These are phyloP conservation scores for Psidium friedrichsthalianum DNA, from an alignment of 345 rosid species.

Conservation along the genomic window DNA sequence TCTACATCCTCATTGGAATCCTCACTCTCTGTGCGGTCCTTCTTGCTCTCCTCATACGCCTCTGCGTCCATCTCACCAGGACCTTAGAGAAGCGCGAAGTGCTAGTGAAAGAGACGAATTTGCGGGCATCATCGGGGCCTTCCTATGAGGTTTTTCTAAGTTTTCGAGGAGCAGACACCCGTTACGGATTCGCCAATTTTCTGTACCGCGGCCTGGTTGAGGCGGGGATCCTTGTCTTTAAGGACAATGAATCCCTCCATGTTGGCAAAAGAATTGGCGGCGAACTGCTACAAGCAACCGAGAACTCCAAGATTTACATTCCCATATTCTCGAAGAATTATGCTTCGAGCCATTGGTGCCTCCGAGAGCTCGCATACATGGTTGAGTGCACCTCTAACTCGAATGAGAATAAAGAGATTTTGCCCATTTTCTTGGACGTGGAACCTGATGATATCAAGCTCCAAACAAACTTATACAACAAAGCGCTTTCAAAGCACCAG, in stretches of 20 bases:
- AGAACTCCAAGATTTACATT: not conserved
- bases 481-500: not conserved
- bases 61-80: constrained; percentile 34
- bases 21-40: constrained; percentile 16
- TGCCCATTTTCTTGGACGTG: not conserved
- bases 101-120: constrained; percentile 6
- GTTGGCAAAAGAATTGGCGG: not conserved
- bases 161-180: not conserved
- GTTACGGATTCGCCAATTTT: not conserved
- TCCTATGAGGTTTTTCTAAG: not conserved
- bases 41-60: constrained; percentile 16
- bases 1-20: constrained; percentile 44
- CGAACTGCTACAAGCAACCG: not conserved
- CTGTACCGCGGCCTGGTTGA: not conserved
- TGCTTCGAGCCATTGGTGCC: not conserved
- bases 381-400: not conserved
- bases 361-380: not conserved
- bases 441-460: not conserved
- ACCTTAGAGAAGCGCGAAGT: constrained; percentile 35
- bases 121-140: accelerated
- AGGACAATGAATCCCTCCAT: not conserved
- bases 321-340: not conserved
- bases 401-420: not conserved
- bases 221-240: not conserved
- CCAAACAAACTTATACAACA: not conserved